Evolutionary conservation across 805 yeast species (phyloP).

Genomic region (Debaryomyces maramus): DNA sequence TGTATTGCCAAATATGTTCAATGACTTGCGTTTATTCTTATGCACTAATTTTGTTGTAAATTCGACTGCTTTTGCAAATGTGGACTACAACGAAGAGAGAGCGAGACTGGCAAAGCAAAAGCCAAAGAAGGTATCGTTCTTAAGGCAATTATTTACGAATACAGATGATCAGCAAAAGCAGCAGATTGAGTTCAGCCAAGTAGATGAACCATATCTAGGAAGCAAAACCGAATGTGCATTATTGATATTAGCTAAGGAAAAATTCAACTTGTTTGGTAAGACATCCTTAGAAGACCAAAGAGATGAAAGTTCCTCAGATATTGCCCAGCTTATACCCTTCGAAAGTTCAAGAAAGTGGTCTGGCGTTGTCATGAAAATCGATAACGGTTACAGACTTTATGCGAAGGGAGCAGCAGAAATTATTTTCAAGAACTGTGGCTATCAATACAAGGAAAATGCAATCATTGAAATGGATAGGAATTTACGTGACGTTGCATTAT

Average conservation of each 20-base stretch:
- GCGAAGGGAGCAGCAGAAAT: slow-evolving; percentile 96
- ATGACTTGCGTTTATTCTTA: slow-evolving; percentile 26
- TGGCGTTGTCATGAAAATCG: slow-evolving; percentile 63
- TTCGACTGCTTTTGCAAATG: slow-evolving; percentile 87
- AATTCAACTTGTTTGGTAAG: slow-evolving; percentile 47
- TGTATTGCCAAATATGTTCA: slow-evolving; percentile 19
- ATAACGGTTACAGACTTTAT: slow-evolving; percentile 57
- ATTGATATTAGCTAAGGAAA: slow-evolving; percentile 61
- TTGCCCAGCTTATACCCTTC: slow-evolving; percentile 81
- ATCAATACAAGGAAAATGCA: slow-evolving; percentile 26
- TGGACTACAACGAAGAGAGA: slow-evolving; percentile 37
- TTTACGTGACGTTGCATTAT: slow-evolving; percentile 26
- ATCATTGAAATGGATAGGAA: slow-evolving; percentile 27
- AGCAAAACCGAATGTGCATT: slow-evolving; percentile 94
- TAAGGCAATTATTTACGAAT: slow-evolving; percentile 24
- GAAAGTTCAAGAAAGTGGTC: slow-evolving; percentile 94
- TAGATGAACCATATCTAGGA: slow-evolving; percentile 71
- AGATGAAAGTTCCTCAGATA: slow-evolving; percentile 19
- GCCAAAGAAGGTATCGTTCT: slow-evolving; percentile 30
- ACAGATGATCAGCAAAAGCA: slow-evolving; percentile 8
- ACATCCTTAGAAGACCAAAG: slow-evolving; percentile 46
- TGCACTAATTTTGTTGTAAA: slow-evolving; percentile 67
- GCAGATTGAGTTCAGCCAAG: slow-evolving; percentile 14
- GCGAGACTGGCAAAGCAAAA: slow-evolving; percentile 24
- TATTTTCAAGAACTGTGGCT: slow-evolving; percentile 60